phyloP scores from a whole-genome alignment of 2,329 filamentous ascomycete genomes.

The Neoarthrinium moseri region DNA sequence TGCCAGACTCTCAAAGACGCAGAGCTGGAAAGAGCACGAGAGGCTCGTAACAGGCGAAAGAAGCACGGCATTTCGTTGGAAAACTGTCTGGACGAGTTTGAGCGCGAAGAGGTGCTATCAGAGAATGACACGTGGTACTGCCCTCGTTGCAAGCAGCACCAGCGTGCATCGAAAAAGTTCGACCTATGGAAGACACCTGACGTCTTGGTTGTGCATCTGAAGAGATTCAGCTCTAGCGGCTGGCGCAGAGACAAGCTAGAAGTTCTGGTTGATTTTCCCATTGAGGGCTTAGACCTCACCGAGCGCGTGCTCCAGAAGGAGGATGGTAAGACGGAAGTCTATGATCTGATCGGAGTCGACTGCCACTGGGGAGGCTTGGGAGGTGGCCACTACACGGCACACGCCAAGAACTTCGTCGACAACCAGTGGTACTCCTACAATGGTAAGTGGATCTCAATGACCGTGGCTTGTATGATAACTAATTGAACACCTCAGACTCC shows the following conservation, averaged over 20 bases:
- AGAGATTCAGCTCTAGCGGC: conserved; percentile 86
- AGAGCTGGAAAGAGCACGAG: conserved; percentile 63
- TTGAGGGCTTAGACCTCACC: conserved; percentile 81
- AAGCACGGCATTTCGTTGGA: conserved; percentile 80
- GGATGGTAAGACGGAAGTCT: conserved; percentile 77
- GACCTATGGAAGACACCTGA: conserved; percentile 97
- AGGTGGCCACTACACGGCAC: conserved; percentile 95
- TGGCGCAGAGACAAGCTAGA: conserved; percentile 89
- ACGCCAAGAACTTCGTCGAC: conserved; percentile 88
- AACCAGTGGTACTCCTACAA: conserved; percentile 95
- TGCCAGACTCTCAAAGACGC: conserved; percentile 57
- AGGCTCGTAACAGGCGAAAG: conserved; percentile 61
- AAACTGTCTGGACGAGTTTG: conserved; percentile 92
- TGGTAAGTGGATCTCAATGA: conserved; percentile 54
- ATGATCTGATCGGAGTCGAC: conserved; percentile 93
- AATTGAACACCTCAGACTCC: conserved; percentile 58
- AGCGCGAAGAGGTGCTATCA: conserved; percentile 88
- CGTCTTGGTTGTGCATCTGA: conserved; percentile 91
- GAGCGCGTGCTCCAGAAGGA: conserved; percentile 77
- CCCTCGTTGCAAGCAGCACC: conserved; percentile 89
- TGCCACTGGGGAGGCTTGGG: conserved; percentile 93
- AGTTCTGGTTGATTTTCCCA: conserved; percentile 85
- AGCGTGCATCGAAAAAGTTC: conserved; percentile 91
- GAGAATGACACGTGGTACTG: conserved; percentile 98
- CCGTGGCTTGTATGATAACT: background rate